These are phyloP conservation scores for Flueggea neowawraea DNA, from an alignment of 441 rosid genomes.

Conservation along the genomic window DNA sequence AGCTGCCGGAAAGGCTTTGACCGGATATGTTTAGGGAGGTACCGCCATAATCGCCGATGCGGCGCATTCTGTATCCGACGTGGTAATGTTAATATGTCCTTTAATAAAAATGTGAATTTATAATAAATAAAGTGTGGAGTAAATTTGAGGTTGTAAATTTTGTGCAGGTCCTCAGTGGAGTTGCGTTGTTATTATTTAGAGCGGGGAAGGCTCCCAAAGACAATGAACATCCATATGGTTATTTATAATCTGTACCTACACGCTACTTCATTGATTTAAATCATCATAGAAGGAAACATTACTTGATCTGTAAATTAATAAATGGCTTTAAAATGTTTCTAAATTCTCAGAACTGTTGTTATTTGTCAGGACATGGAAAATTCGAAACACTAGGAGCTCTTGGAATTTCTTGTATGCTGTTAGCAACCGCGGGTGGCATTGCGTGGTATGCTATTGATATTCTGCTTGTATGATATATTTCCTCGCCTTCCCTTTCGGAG, in stretches of 20 bases:
- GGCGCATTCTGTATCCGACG: constrained; percentile 66
- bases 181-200: constrained; percentile 80
- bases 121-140: no score
- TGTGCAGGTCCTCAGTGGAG: constrained; percentile 79
- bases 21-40: constrained; percentile 64
- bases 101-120: not conserved
- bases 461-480: constrained; percentile 45
- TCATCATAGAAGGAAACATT: no score
- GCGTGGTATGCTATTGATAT: constrained; percentile 85
- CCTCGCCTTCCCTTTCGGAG: constrained; percentile 11
- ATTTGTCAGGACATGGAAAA: constrained; percentile 77
- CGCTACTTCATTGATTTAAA: not conserved
- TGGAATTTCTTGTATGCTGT: constrained; percentile 89
- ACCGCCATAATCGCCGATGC: constrained; percentile 71
- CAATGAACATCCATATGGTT: constrained; percentile 96
- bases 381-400: constrained; percentile 95
- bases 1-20: constrained; percentile 56
- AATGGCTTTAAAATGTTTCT: not conserved
- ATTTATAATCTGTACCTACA: constrained; percentile 37
- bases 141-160: not conserved
- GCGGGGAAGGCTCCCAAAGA: constrained; percentile 93
- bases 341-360: constrained; percentile 7
- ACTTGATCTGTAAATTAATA: not conserved
- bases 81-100: constrained; percentile 27
- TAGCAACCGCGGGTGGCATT: constrained; percentile 88